These are phyloP conservation scores for Cladosporium sphaerospermum DNA, from an alignment of 2,329 filamentous ascomycete genomes.

Conservation along the genomic window DNA sequence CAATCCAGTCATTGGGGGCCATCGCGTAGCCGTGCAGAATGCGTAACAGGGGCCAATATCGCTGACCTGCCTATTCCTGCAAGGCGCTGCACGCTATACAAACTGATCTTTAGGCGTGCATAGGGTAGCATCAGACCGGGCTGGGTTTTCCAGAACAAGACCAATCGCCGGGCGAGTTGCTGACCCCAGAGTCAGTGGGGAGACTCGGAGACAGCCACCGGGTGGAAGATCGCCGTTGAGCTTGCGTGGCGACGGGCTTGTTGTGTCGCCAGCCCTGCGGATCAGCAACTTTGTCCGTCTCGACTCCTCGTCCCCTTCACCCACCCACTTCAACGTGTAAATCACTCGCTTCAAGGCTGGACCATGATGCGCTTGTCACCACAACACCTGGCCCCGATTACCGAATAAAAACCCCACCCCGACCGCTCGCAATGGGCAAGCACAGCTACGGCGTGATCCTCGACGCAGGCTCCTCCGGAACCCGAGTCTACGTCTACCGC, in stretches of 20 bases:
- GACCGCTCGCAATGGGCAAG: slow-evolving; percentile 23
- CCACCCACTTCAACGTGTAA: not conserved
- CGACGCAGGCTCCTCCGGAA: slow-evolving; percentile 95
- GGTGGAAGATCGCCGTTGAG: not conserved
- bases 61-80: too few species aligned
- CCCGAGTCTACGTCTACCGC: slow-evolving; percentile 86
- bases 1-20: too few species aligned
- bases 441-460: slow-evolving; percentile 81
- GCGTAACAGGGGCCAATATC: too few species aligned
- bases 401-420: not conserved
- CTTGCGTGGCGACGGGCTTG: not conserved
- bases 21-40: too few species aligned
- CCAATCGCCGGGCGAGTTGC: not conserved
- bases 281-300: not conserved
- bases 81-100: too few species aligned
- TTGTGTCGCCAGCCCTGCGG: not conserved
- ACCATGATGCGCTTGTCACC: not conserved
- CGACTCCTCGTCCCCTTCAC: not conserved
- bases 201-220: too few species aligned
- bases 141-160: not conserved
- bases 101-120: not conserved
- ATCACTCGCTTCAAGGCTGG: not conserved
- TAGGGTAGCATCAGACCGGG: not conserved
- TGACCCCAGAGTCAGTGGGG: too few species aligned
- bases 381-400: not conserved